Evolutionary conservation across 2,329 filamentous ascomycete genomes (phyloP), one percentile per base, ranked within the genome.

Genomic region (Beauveria scarabaeidicola): DNA sequence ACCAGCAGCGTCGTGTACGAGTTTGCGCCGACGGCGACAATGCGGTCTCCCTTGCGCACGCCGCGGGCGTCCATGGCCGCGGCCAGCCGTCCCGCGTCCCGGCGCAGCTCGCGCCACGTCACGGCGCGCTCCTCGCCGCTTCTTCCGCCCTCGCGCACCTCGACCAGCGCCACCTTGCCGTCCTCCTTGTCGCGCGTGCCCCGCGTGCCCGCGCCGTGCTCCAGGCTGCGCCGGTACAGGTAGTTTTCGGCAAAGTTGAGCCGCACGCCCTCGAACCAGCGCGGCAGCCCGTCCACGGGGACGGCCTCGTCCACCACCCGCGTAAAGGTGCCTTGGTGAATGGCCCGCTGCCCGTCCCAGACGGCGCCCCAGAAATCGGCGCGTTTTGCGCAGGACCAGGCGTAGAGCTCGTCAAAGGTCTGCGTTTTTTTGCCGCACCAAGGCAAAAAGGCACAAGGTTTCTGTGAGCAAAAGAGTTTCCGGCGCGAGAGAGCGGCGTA

Each of bases 211-310:
- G 75, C 70, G 10, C 77, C 67, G n/a, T 73, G 69, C 0, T 73
- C 67, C 2, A 72, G 68, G 3, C 70, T 69, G 15, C 75, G 74
- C 1, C 80, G 80, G 74, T 83, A 92, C 27, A 96, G 82, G 27
- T 91, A 73, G 68, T 94, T 95, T 74, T 95, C 90, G 5, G 89
- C 87, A 69, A 86, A 93, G 67, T 91, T 95, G 65, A 94, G 71
- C 5, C 77, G 74, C 1, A 91, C 79, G 32, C 90, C 90, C 1
- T 83, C 75, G 70, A 94, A 95, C 90, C 90, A 95, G 44, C 77
- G 74, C 0, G 90, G 90, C 5, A 93, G 79, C 17, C 78, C 76
- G 62, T 90, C 86, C 70, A 95, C 90, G 1, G 85, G 83, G 1
- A 81, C 78, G 0, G 75, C 77, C 66, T 90, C 86, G 68, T 95